Conservation (phyloP, 768 basidiomycete genomes). For the Trametes gibbosa region DNA sequence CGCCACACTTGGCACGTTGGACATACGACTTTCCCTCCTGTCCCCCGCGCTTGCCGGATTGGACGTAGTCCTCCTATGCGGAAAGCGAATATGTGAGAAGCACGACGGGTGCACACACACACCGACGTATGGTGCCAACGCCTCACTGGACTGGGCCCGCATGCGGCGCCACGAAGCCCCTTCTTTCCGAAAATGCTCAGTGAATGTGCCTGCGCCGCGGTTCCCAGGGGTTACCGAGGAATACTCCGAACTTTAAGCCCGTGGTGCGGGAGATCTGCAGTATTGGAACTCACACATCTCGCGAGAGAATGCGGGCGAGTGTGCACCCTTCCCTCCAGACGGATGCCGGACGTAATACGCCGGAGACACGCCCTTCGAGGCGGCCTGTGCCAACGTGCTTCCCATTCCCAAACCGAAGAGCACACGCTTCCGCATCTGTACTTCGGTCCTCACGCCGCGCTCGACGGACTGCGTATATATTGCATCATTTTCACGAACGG, state of each 20-base stretch:
- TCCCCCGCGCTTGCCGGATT: background rate
- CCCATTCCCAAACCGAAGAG: background rate
- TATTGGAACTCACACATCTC: background rate
- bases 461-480: background rate
- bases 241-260: background rate
- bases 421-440: background rate
- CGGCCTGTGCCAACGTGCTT: background rate
- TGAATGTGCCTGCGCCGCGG: background rate
- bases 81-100: slow-evolving; percentile 5
- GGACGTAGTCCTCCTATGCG: background rate
- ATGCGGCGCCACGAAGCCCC: slow-evolving; percentile 6
- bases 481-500: background rate
- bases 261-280: background rate
- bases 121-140: background rate
- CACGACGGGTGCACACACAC: background rate
- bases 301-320: background rate
- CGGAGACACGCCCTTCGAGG: background rate
- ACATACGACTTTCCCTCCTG: background rate
- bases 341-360: background rate
- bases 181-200: background rate
- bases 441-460: background rate
- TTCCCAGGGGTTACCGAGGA: slow-evolving; percentile 2
- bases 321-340: background rate
- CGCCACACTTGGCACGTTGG: background rate
- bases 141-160: background rate